Evolutionary conservation across 306 rosid species (phyloP), one percentile per base, ranked within the genome.

Genomic region (Vachellia pachyceras): DNA sequence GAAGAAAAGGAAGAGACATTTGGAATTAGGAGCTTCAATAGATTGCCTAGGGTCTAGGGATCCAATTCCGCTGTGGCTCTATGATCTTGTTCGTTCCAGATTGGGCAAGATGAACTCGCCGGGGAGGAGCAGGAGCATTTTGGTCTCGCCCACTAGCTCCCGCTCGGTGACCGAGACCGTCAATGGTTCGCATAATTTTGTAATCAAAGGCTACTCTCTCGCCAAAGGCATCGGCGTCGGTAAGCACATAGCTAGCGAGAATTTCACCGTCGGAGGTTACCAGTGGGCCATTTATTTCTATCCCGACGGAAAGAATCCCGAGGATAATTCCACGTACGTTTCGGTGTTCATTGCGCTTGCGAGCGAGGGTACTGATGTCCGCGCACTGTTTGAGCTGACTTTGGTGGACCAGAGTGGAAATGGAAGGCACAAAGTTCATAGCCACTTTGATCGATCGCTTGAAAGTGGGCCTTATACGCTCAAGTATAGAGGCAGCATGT

Each of bases 401-500:
- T 22, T 57, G 64, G 35, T 57, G 64, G 64, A 57, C 35, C 64
- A 57, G 64, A 57, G 64, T 22, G 64, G 35, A 8, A 57, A 57
- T 57, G 35, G 14, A 57, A 57, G 22, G 64, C 64, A 57, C 35
- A 57, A 57, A 22, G 64, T 57, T 57, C 64, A 22, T 57, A 57
- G 61, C 61, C 61, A 54, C 61, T 54, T 54, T n/a, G 61, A 57
- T 22, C 64, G 64, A 57, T 57, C 64, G 33, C 64, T 57, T 57
- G 64, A 57, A 3, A 22, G 64, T 49, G 97, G 98, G 11, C 98
- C 98, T 39, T 94, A 91, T 67, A 90, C 98, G 61, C 93, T 94
- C 86, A 94, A 92, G 89, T 92, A 49, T 64, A 78, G 97, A 39
- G 98, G 98, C 42, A 94, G 97, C 89, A 94, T 92, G 98, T 94